A percentile compares a stretch with the other conserved stretches of the same genome.
These are phyloP conservation scores for Mycocentrospora acerina DNA, from an alignment of 2,329 filamentous ascomycete species.

Conservation along the genomic window DNA sequence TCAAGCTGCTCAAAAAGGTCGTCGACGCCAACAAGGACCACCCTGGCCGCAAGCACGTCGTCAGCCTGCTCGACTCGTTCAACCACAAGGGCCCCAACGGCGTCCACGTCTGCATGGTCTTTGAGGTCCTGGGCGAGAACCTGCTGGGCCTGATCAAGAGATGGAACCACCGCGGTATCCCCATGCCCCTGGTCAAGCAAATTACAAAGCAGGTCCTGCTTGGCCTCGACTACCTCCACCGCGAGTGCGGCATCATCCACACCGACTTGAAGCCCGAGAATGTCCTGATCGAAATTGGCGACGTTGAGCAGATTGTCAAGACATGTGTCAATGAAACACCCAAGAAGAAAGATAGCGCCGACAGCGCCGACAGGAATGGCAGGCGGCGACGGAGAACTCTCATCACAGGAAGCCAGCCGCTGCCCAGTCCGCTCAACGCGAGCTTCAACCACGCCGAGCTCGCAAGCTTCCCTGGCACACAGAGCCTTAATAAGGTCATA, in stretches of 20 bases:
- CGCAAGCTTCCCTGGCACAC: slow-evolving; percentile 57
- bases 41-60: slow-evolving; percentile 90
- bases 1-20: slow-evolving; percentile 96
- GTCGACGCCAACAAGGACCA: slow-evolving; percentile 94
- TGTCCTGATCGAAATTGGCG: slow-evolving; percentile 96
- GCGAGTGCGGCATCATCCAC: slow-evolving; percentile 98
- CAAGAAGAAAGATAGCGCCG: slow-evolving; percentile 69
- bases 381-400: slow-evolving; percentile 85
- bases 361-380: slow-evolving; percentile 90
- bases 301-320: slow-evolving; percentile 98
- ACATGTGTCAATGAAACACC: slow-evolving; percentile 84
- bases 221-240: slow-evolving; percentile 92
- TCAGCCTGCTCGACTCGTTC: slow-evolving; percentile 94
- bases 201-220: slow-evolving; percentile 98
- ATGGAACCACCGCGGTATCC: slow-evolving; percentile 97
- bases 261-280: slow-evolving; percentile 98
- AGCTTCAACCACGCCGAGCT: slow-evolving; percentile 81
- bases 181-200: slow-evolving; percentile 94
- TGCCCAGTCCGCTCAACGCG: slow-evolving; percentile 91
- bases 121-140: slow-evolving; percentile 96
- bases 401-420: slow-evolving; percentile 93
- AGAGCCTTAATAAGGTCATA: slow-evolving; percentile 82
- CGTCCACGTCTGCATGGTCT: slow-evolving; percentile 98
- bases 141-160: slow-evolving; percentile 92
- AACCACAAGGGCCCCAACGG: slow-evolving; percentile 97